phyloP scores from a whole-genome alignment of 83 land plant species.

The Diphasiastrum complanatum region DNA sequence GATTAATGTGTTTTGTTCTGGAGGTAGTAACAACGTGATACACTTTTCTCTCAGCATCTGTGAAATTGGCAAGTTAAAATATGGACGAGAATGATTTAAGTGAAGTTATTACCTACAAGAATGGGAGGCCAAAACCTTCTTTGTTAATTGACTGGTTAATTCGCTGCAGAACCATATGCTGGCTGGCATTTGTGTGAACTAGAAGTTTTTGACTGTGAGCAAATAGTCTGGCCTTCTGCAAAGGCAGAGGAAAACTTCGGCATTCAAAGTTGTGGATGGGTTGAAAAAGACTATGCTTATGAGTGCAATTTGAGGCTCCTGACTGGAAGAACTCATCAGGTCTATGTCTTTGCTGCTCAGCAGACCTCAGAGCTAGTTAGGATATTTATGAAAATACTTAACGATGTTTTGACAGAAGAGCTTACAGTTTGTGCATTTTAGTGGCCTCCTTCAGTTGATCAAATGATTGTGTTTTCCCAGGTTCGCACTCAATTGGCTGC shows the following conservation, averaged over 20 bases:
- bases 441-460: not conserved
- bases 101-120: too few relatives aligned
- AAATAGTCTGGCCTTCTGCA: conserved; percentile 72
- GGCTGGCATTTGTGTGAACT: conserved; percentile 78
- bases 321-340: conserved; percentile 98
- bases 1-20: too few relatives aligned
- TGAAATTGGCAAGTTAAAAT: too few relatives aligned
- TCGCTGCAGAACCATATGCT: conserved; percentile 34
- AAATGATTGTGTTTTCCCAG: conserved; percentile 39
- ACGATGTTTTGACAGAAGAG: not conserved
- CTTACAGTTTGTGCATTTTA: not conserved
- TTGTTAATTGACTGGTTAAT: too few relatives aligned
- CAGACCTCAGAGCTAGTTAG: not conserved
- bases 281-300: conserved; percentile 45
- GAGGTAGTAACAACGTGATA: too few relatives aligned
- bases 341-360: conserved; percentile 17
- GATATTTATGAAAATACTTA: not conserved
- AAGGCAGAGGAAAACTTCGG: conserved; percentile 31
- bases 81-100: too few relatives aligned
- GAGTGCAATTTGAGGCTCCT: conserved; percentile 77
- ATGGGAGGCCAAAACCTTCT: too few relatives aligned
- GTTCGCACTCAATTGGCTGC: conserved; percentile 92
- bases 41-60: too few relatives aligned
- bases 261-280: conserved; percentile 67
- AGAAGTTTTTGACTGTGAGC: conserved; percentile 74